A percentile compares a stretch with the other conserved stretches of the same genome.
These are phyloP conservation scores for Candida ponderosae DNA, from an alignment of 805 yeast species.

Conservation along the genomic window DNA sequence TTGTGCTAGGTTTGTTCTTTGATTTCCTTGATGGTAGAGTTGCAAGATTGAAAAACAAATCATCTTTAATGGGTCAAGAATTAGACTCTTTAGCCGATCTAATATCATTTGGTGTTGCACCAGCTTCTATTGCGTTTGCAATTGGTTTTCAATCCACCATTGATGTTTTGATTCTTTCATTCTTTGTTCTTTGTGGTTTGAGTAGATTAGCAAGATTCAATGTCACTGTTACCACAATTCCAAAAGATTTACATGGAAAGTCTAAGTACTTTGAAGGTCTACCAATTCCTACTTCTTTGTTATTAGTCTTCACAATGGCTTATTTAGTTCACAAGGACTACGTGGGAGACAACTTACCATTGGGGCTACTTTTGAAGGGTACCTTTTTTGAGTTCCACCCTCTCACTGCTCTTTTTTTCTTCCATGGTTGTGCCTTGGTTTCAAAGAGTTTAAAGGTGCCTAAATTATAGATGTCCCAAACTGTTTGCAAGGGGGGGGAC, in stretches of 20 bases:
- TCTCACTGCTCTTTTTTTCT: slow-evolving; percentile 48
- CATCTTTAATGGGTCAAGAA: slow-evolving; percentile 95
- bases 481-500: no score
- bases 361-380: slow-evolving; percentile 51
- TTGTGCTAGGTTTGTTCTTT: slow-evolving; percentile 85
- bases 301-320: slow-evolving; percentile 69
- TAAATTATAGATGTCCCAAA: slow-evolving; percentile 63
- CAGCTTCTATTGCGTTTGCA: slow-evolving; percentile 87
- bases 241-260: slow-evolving; percentile 84
- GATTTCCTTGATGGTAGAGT: slow-evolving; percentile 97
- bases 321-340: slow-evolving; percentile 44
- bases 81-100: slow-evolving; percentile 94
- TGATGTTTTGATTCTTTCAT: slow-evolving; percentile 69
- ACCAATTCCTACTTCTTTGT: slow-evolving; percentile 86
- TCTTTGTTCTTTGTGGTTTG: slow-evolving; percentile 88
- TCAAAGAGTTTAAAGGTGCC: slow-evolving; percentile 89
- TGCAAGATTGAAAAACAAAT: slow-evolving; percentile 87
- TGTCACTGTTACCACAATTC: slow-evolving; percentile 86
- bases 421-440: slow-evolving; percentile 88
- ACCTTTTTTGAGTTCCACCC: slow-evolving; percentile 71
- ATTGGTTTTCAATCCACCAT: slow-evolving; percentile 81
- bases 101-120: slow-evolving; percentile 91
- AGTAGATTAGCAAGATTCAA: slow-evolving; percentile 93
- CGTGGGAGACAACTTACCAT: slow-evolving; percentile 52
- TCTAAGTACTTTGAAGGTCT: slow-evolving; percentile 91